Conservation (phyloP, 441 rosid genomes). For the Erodium texanum region DNA sequence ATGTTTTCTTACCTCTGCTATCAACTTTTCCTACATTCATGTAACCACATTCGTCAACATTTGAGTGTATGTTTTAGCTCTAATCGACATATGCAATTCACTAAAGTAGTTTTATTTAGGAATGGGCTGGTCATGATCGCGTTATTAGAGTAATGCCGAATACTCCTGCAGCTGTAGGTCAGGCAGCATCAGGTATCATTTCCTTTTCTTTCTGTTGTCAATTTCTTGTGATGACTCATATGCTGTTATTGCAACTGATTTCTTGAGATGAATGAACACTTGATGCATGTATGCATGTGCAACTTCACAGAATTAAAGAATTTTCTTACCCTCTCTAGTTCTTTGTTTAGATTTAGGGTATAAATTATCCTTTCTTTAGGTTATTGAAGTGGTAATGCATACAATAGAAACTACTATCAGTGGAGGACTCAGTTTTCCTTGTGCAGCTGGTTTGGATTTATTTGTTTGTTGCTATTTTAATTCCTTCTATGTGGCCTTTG, state of each 20-base stretch:
- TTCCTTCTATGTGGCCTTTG: neutral
- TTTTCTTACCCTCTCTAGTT: neutral
- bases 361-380: neutral
- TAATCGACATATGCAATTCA: neutral
- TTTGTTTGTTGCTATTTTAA: neutral
- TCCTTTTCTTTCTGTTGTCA: constrained; percentile 9
- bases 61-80: neutral
- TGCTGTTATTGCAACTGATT: neutral
- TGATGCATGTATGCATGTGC: neutral
- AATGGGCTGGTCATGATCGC: constrained; percentile 75
- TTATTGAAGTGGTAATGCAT: neutral
- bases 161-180: constrained; percentile 80
- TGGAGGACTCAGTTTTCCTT: neutral
- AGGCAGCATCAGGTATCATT: constrained; percentile 64
- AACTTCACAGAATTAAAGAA: neutral
- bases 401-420: neutral
- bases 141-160: constrained; percentile 88
- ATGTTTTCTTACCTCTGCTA: neutral
- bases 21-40: constrained; percentile 6
- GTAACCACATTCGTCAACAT: neutral
- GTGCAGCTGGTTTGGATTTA: neutral
- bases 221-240: neutral
- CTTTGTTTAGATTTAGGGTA: neutral
- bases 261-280: neutral
- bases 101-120: constrained; percentile 31